These are phyloP conservation scores for Botrytis aclada DNA, from an alignment of 2,329 filamentous ascomycete species.

Conservation along the genomic window DNA sequence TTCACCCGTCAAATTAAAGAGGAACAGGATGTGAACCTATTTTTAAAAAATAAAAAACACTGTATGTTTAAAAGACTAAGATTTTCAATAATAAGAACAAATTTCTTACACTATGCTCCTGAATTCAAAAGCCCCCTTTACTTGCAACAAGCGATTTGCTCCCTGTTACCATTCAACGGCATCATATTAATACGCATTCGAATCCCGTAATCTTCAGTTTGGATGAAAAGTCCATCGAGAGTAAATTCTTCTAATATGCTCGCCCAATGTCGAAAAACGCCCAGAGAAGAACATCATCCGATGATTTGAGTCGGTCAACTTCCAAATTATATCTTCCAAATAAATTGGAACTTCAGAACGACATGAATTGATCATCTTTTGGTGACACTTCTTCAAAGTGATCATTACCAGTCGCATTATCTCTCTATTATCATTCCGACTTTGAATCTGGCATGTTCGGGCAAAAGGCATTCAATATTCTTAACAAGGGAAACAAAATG, in stretches of 20 bases:
- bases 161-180: background rate
- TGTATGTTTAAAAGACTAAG: background rate
- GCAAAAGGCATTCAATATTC: background rate
- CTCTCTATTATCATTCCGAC: background rate
- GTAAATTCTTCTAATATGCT: background rate
- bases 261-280: background rate
- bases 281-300: background rate
- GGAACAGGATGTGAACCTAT: background rate
- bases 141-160: background rate
- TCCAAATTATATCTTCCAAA: background rate
- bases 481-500: background rate
- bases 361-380: background rate
- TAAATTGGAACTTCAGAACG: background rate
- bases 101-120: background rate
- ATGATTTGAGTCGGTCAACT: background rate
- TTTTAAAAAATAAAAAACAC: no score
- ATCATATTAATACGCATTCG: background rate
- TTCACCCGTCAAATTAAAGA: background rate
- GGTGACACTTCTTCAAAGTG: background rate
- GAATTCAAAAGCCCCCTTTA: background rate
- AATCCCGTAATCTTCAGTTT: background rate
- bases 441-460: background rate
- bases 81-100: background rate
- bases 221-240: background rate
- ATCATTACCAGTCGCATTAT: background rate